Conservation (phyloP, 495 filamentous ascomycete species). For the Barbatosphaeria neglecta region DNA sequence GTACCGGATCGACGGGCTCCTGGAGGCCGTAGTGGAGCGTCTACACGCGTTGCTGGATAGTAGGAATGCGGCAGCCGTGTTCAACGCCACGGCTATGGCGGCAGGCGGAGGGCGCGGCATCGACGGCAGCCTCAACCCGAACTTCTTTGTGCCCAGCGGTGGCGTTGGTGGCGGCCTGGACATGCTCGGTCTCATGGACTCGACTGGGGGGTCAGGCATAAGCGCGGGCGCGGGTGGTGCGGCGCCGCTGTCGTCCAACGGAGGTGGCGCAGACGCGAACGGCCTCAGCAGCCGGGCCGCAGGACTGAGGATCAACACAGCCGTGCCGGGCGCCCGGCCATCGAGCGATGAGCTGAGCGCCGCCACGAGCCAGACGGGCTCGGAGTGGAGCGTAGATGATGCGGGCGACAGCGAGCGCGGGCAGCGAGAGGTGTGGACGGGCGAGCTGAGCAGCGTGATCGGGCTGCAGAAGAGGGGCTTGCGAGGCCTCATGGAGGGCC, state of each 20-base stretch:
- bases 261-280: not conserved
- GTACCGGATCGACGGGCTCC: conserved; percentile 81
- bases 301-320: conserved; percentile 28
- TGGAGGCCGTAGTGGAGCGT: conserved; percentile 84
- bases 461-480: conserved; percentile 89
- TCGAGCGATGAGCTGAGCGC: conserved; percentile 38
- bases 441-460: conserved; percentile 85
- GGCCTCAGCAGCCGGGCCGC: conserved; percentile 8
- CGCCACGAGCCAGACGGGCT: conserved; percentile 33
- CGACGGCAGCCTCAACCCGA: conserved; percentile 36
- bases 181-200: conserved; percentile 14
- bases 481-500: conserved; percentile 88
- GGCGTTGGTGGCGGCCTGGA: conserved; percentile 12
- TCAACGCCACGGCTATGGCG: conserved; percentile 97
- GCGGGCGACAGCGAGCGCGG: conserved; percentile 19
- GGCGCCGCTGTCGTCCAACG: conserved; percentile 5
- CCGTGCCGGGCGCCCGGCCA: conserved; percentile 19
- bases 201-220: too few relatives aligned
- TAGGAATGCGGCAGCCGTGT: conserved; percentile 89
- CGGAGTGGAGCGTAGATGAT: conserved; percentile 36
- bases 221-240: conserved; percentile 6
- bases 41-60: conserved; percentile 85
- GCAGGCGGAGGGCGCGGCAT: conserved; percentile 79
- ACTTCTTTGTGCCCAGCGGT: conserved; percentile 26
- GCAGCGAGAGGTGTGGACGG: conserved; percentile 58